These are phyloP conservation scores for Citrus cavaleriei DNA, from an alignment of 345 rosid genomes.

Conservation along the genomic window DNA sequence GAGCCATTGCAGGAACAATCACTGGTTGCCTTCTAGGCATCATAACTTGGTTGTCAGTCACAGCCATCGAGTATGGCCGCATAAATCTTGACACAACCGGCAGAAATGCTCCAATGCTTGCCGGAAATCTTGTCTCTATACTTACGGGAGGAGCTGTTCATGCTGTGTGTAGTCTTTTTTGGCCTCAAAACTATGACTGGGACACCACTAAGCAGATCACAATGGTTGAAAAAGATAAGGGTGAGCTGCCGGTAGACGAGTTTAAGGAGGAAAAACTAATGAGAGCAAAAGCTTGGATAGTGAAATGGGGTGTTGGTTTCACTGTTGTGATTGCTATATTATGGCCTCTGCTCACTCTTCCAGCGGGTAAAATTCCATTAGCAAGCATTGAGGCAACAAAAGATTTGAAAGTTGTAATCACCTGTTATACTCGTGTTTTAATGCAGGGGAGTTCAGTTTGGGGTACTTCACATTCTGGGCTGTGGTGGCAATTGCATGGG, in stretches of 20 bases:
- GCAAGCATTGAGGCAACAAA: not conserved
- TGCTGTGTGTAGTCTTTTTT: constrained; percentile 54
- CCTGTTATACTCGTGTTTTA: not conserved
- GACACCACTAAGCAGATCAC: constrained; percentile 78
- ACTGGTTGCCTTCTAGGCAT: constrained; percentile 75
- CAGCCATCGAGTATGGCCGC: constrained; percentile 59
- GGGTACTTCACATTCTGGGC: constrained; percentile 96
- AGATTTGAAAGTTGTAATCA: not conserved
- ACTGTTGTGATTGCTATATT: constrained; percentile 59
- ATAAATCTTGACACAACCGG: constrained; percentile 76
- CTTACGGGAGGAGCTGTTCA: constrained; percentile 77
- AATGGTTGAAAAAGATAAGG: constrained; percentile 58
- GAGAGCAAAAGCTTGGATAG: constrained; percentile 76
- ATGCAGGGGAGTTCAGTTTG: constrained; percentile 53
- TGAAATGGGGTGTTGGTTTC: constrained; percentile 81
- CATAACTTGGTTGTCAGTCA: constrained; percentile 61
- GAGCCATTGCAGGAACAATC: constrained; percentile 70
- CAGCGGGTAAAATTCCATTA: constrained; percentile 57
- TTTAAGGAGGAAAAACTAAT: constrained; percentile 66
- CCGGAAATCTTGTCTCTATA: constrained; percentile 80
- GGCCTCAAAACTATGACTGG: constrained; percentile 83
- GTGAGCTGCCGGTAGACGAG: constrained; percentile 58
- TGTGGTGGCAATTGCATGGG: constrained; percentile 80
- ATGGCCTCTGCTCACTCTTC: constrained; percentile 81
- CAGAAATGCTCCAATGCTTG: constrained; percentile 81